These are phyloP conservation scores for Hypomontagnella monticulosa DNA, from an alignment of 495 filamentous ascomycete species.

Conservation along the genomic window DNA sequence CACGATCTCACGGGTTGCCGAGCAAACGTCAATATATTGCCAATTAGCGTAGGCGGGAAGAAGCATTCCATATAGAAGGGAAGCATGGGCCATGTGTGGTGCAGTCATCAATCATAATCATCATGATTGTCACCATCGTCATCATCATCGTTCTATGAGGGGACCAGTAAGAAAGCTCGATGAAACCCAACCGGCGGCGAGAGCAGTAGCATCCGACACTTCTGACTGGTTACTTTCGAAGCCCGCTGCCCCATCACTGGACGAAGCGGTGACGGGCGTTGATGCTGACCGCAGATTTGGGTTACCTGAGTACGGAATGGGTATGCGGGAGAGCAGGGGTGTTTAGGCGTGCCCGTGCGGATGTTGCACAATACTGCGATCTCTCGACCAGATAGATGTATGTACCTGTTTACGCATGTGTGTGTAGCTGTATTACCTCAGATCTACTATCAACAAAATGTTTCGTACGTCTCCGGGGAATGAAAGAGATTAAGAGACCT, in stretches of 20 bases:
- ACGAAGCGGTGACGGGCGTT: slow-evolving; percentile 36
- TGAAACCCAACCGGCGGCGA: slow-evolving; percentile 28
- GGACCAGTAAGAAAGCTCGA: slow-evolving; percentile 17
- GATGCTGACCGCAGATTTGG: slow-evolving; percentile 41
- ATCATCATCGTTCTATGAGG: background rate
- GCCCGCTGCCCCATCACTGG: slow-evolving; percentile 15
- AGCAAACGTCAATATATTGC: slow-evolving; percentile 31
- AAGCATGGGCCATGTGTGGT: slow-evolving; percentile 11
- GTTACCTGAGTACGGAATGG: slow-evolving; percentile 14
- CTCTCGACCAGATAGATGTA: too few relatives aligned
- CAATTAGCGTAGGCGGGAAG: slow-evolving; percentile 13
- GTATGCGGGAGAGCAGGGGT: slow-evolving; percentile 31
- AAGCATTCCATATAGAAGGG: background rate
- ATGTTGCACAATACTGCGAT: too few relatives aligned
- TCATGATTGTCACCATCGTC: slow-evolving; percentile 7
- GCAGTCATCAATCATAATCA: slow-evolving; percentile 24
- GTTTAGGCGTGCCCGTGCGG: slow-evolving; percentile 27
- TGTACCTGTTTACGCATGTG: too few relatives aligned
- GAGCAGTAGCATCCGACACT: background rate
- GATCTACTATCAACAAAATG: slow-evolving; percentile 19
- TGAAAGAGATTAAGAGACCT: background rate
- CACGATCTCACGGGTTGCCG: slow-evolving; percentile 31
- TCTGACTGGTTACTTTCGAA: slow-evolving; percentile 27
- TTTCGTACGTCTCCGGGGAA: slow-evolving; percentile 34
- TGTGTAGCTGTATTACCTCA: slow-evolving; percentile 28